A percentile compares a stretch with the other conserved stretches of the same genome.
phyloP scores from a whole-genome alignment of 768 basidiomycete species.

The Leccinellum albellum region DNA sequence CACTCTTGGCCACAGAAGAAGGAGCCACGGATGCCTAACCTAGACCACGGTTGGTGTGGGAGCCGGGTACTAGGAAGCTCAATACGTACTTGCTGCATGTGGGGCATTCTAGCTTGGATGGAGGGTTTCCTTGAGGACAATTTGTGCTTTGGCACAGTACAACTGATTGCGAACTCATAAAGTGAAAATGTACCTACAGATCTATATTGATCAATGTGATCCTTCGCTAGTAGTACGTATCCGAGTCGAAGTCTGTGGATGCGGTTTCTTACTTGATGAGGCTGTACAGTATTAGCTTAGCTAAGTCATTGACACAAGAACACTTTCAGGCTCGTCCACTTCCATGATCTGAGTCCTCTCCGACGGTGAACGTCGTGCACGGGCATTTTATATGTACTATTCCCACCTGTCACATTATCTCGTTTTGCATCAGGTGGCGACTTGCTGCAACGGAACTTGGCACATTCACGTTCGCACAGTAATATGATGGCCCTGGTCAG shows the following conservation, averaged over 20 bases:
- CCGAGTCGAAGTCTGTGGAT: neutral
- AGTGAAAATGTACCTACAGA: neutral
- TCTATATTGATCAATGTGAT: neutral
- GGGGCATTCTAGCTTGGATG: conserved; percentile 86
- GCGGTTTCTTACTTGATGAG: neutral
- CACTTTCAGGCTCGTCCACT: neutral
- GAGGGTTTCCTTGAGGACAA: conserved; percentile 80
- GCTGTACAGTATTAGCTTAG: neutral
- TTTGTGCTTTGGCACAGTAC: conserved; percentile 63
- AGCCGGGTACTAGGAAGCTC: neutral
- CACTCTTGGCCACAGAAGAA: conserved; percentile 95
- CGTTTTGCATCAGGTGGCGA: neutral
- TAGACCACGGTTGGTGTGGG: conserved; percentile 29
- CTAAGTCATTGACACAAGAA: neutral
- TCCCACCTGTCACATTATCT: neutral
- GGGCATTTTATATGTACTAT: neutral
- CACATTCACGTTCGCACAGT: neutral
- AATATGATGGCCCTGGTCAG: neutral
- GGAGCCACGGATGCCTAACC: conserved; percentile 77
- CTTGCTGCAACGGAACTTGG: neutral
- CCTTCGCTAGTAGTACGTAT: neutral
- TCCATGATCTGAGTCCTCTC: neutral
- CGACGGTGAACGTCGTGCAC: neutral
- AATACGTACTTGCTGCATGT: conserved; percentile 81
- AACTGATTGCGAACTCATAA: conserved; percentile 36